phyloP scores from a whole-genome alignment of 176 grass and related monocot species.

The Eleusine indica region DNA sequence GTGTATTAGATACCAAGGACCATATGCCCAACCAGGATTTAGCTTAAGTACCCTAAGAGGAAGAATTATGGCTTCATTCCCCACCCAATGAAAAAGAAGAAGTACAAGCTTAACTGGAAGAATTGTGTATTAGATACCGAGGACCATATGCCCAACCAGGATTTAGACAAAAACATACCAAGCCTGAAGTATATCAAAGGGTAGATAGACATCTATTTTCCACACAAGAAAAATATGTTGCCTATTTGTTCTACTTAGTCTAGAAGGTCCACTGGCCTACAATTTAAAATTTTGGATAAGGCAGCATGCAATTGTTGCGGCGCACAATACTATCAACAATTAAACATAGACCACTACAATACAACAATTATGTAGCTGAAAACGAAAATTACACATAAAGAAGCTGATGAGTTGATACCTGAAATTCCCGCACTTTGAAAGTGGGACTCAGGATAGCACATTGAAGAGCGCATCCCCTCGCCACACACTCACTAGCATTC shows the following conservation, averaged over 20 bases:
- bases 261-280: not conserved
- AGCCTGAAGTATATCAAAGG: too few species aligned
- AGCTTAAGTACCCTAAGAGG: not conserved
- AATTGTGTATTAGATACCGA: too few species aligned
- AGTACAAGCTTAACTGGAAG: too few species aligned
- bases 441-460: constrained; percentile 94
- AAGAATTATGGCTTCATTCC: not conserved
- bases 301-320: not conserved
- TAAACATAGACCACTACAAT: not conserved
- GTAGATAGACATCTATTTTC: not conserved
- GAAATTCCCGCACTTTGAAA: constrained; percentile 93
- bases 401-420: constrained; percentile 52
- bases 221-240: too few species aligned
- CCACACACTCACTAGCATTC: constrained; percentile 94
- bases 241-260: not conserved
- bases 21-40: not conserved
- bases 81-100: too few species aligned
- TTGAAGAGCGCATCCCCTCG: constrained; percentile 74
- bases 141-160: too few species aligned
- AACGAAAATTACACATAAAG: not conserved
- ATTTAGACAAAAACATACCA: too few species aligned
- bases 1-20: not conserved
- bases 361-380: not conserved
- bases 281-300: not conserved
- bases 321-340: not conserved